Percentiles rank a stretch among this genome's conserved stretches.
Conservation (phyloP, 208 protist genomes). For the Acanthamoeba sp. region DNA sequence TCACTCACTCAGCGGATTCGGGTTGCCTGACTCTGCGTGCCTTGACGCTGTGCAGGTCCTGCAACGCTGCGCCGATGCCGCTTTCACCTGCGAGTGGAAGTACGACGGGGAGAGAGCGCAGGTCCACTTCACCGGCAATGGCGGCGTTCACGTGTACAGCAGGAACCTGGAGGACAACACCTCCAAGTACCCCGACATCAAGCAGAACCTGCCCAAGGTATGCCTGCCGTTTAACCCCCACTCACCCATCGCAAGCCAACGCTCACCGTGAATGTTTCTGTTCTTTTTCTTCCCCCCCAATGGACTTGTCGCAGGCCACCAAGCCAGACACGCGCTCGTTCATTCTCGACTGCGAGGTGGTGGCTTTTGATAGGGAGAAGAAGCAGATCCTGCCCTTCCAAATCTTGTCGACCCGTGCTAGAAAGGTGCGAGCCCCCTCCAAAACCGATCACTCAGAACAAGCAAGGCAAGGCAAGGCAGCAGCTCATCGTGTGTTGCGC, state of each 20-base stretch:
- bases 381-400: conserved; percentile 97
- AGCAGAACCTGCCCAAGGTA: conserved; percentile 89
- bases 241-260: too few relatives aligned
- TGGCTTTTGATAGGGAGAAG: conserved; percentile 94
- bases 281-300: background rate
- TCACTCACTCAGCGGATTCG: too few relatives aligned
- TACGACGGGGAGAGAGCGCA: conserved; percentile 98
- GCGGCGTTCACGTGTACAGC: conserved; percentile 96
- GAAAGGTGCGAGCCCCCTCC: conserved; percentile 74
- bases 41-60: conserved; percentile 80
- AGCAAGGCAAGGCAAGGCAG: too few relatives aligned
- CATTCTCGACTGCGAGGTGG: conserved; percentile 99
- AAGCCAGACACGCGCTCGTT: conserved; percentile 93
- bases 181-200: conserved; percentile 98
- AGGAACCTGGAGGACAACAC: conserved; percentile 99
- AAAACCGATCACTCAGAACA: too few relatives aligned
- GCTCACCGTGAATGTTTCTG: background rate
- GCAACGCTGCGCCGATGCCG: conserved; percentile 85
- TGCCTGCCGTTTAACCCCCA: background rate
- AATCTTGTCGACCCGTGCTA: conserved; percentile 89
- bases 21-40: too few relatives aligned
- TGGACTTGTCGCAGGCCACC: background rate
- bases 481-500: too few relatives aligned
- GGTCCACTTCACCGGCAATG: conserved; percentile 78
- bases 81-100: conserved; percentile 99